Percentiles rank a stretch among this genome's conserved stretches.
These are phyloP conservation scores for Lotus japonicus DNA, from an alignment of 306 rosid genomes.

Conservation along the genomic window DNA sequence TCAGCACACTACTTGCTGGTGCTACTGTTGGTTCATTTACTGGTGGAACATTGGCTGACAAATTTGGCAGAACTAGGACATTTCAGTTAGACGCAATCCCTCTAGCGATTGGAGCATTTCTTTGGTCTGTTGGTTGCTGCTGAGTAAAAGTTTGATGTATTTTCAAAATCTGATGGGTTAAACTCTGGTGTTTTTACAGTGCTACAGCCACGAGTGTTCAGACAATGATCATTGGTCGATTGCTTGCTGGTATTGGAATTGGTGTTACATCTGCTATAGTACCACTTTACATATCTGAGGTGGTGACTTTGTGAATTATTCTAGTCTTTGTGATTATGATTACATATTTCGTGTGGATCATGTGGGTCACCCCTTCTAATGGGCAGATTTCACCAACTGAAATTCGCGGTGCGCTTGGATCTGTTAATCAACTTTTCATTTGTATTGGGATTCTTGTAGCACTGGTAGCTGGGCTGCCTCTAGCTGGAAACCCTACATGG, in stretches of 20 bases:
- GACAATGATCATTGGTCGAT: conserved; percentile 82
- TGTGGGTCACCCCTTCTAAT: conserved; percentile 6
- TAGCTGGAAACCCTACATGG: conserved; percentile 89
- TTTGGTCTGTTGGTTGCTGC: conserved; percentile 49
- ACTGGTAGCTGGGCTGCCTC: conserved; percentile 87
- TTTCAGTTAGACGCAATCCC: conserved; percentile 93
- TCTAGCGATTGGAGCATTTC: conserved; percentile 69
- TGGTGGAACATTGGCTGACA: conserved; percentile 96
- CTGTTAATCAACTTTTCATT: conserved; percentile 90
- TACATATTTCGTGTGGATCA: background rate
- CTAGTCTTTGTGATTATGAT: background rate
- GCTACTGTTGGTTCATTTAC: conserved; percentile 93
- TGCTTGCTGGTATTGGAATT: conserved; percentile 88
- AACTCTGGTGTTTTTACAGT: conserved; percentile 38
- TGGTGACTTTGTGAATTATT: conserved; percentile 14
- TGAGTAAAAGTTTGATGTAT: background rate
- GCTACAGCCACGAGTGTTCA: conserved; percentile 93
- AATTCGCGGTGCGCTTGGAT: conserved; percentile 93
- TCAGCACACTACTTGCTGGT: conserved; percentile 80
- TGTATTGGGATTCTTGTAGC: conserved; percentile 90
- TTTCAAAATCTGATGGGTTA: background rate
- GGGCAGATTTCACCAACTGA: conserved; percentile 93
- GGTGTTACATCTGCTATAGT: conserved; percentile 91
- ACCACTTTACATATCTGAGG: conserved; percentile 92
- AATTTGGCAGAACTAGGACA: conserved; percentile 82